Evolutionary conservation across 805 yeast species (phyloP), one percentile per base, ranked within the genome.

Genomic region (Metschnikowia amazonensis): DNA sequence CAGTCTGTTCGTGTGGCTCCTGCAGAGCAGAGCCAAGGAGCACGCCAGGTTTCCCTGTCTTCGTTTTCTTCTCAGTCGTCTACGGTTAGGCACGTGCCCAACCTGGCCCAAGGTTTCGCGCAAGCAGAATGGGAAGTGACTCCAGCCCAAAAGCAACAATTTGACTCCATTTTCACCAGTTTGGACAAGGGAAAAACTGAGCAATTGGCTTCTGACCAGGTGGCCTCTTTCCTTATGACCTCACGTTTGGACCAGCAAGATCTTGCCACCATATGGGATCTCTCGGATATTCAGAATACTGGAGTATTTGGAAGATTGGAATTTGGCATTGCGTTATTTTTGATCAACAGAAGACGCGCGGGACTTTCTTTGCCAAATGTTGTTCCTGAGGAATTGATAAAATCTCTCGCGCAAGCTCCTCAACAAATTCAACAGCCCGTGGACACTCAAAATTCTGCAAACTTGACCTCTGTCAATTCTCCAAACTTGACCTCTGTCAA

Each of bases 261-360:
- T 17, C 75, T 94, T 51, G 99, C 98, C 1, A 69, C 80, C 20
- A 82, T 92, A 35, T 94, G 99, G 99, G 99, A 94, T 66, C 74
- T 94, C 55, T 81, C 98, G 8, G 97, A 94, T 63, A 76, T 89
- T 50, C 85, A 87, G 54, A 89, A 89, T 64, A 80, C 86, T 36
- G 97, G 97, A 21, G 76, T 76, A 34, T 89, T 94, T 60, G 76
- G 87, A 40, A 80, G 77, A 57, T 74, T 80, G 52, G 99, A 94
- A 63, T 94, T 94, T 64, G 82, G 95, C 2, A 84, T 94, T 60
- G 97, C 98, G 14, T 84, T 94, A 88, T 92, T 84, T 61, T 76
- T 94, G 53, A 94, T 94, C 7, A 95, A 89, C 66, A 86, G 84
- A 65, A 84, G 79, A 58, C 72, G 90, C 47, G 76, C 86, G 2